Evolutionary conservation across 345 rosid species (phyloP), one percentile per base, ranked within the genome.

Genomic region (Citrus inodora): DNA sequence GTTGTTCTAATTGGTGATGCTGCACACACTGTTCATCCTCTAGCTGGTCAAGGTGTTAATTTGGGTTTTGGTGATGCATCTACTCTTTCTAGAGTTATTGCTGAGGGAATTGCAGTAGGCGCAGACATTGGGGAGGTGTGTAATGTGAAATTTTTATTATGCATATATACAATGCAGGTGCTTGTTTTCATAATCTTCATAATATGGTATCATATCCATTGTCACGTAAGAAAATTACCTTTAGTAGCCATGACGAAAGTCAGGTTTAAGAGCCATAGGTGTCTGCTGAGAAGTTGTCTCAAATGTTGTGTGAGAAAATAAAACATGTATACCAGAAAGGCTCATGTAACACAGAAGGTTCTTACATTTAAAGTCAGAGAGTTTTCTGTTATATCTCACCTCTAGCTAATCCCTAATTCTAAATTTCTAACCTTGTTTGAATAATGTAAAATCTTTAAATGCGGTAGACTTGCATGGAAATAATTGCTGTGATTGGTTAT

Each of bases 1-100:
- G 87, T 90, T 66, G 98, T 86, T 79, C 91, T 95, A 24, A 67
- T 93, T 17, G 98, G 98, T 60, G 99, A 92, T 87, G 98, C 98
- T 13, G 98, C 99, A 59, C 99, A 94, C 69, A 89, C 98, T 17
- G 93, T 96, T 75, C 98, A 94, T 82, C 99, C 99, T 9, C 85
- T 94, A 83, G 99, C 98, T 42, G 99, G 98, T 78, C 99, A 96
- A 85, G 98, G 98, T 77, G 99, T 94, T 30, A 94, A 96, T 87
- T 75, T 96, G 87, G 98, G 98, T 63, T 93, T 93, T 77, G 95
- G 91, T 65, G 98, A 95, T 78, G 96, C 97, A 63, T 86, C 74
- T 71, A 78, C 92, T 71, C 97, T 96, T 85, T 89, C 97, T 14
- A 88, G 85, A 82, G 83, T 88, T 62, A 85, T 96, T 60, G 83